Evolutionary conservation across 1,284 basidiomycete species (phyloP), one percentile per base, ranked within the genome.

Genomic region (Papiliotrema fonsecae): DNA sequence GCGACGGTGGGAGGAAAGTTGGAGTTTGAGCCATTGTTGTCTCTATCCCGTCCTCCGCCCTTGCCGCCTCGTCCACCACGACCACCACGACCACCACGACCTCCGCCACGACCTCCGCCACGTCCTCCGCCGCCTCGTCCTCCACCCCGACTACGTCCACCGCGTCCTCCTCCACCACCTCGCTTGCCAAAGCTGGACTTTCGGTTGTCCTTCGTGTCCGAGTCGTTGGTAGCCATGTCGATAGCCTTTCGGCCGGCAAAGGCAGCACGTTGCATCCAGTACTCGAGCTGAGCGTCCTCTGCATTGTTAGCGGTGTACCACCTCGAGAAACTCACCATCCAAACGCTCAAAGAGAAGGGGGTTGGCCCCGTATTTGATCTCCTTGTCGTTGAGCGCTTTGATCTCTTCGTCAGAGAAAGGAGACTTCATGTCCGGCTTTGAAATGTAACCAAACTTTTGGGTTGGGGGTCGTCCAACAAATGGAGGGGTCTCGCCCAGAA

Each of bases 231-330:
- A 35, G 87, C 74, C 24, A 77, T 75, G 63, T 84, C 62, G 45
- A 75, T 66, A 31, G 77, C 71, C 49, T 70, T 69, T 40, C 70
- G 69, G 13, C 74, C 79, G 49, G 77, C 74, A 69, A 74, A 80
- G 57, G 77, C 80, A 58, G 82, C 81, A 19, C 85, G 82, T 10
- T 83, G 79, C 58, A 90, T 85, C 62, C 85, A 84, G 69, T 88
- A 85, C 59, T 84, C 84, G 46, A 91, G 78, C 38, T 87, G 84
- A 38, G 80, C 81, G 79, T 88, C 71, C 48, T 68, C 73, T 67
- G 59, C n/a, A 21, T 11, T 6, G 26, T 44, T 26, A 48, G 16
- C 35, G n/a, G 27, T 38, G 30, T 42, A 22, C 28, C 19, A 25
- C 18, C 19, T 25, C 22, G 18, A 32, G 39, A 47, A 38, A 61